Conservation (phyloP, 352 stramenopile species). For the Ophiocytium majus region DNA sequence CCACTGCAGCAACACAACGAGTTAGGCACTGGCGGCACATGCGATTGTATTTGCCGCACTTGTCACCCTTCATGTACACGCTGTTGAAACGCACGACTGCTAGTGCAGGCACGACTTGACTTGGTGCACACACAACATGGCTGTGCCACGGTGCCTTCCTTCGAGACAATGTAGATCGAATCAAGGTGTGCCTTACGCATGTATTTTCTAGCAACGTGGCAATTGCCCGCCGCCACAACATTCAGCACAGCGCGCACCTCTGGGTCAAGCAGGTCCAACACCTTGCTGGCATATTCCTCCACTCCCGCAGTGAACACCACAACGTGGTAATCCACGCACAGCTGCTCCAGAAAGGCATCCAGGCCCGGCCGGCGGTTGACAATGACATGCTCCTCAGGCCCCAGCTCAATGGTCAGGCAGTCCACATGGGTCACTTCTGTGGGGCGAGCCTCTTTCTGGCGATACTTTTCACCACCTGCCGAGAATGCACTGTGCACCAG, state of each 20-base stretch:
- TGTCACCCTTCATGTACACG: too few relatives aligned
- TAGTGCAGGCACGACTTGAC: too few relatives aligned
- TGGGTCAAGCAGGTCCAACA: constrained; percentile 89
- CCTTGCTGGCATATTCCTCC: constrained; percentile 89
- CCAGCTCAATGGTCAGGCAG: constrained; percentile 42
- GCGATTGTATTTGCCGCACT: too few relatives aligned
- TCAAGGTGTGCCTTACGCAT: too few relatives aligned
- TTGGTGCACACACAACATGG: too few relatives aligned
- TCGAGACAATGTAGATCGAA: too few relatives aligned
- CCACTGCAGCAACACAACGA: too few relatives aligned
- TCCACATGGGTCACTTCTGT: constrained; percentile 42
- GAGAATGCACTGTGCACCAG: constrained; percentile 52
- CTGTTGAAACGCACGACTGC: too few relatives aligned
- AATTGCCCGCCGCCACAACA: not conserved
- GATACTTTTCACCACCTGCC: constrained; percentile 40
- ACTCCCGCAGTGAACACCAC: constrained; percentile 93
- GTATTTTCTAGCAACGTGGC: too few relatives aligned
- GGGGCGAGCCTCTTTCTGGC: constrained; percentile 42
- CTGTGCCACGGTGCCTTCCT: too few relatives aligned
- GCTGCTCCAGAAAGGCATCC: constrained; percentile 84
- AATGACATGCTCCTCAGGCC: not conserved
- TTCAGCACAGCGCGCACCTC: constrained; percentile 32
- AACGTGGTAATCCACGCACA: constrained; percentile 78
- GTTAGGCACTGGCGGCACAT: too few relatives aligned
- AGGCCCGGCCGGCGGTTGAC: constrained; percentile 94